Evolutionary conservation across 2,329 filamentous ascomycete genomes (phyloP).

Genomic region (Colletotrichum sp.): DNA sequence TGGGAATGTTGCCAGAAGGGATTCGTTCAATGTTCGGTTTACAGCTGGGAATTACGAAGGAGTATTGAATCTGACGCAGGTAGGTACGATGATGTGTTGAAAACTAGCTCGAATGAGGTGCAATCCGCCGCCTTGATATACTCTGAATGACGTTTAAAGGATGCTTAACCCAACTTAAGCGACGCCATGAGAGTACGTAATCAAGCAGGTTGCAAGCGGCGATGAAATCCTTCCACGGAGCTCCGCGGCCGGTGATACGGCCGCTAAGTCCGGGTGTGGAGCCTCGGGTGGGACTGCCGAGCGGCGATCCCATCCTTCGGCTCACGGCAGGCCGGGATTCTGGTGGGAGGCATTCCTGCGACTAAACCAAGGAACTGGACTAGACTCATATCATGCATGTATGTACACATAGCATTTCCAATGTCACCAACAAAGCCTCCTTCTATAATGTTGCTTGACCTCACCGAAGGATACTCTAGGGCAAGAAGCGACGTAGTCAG

Average conservation of each 20-base stretch:
- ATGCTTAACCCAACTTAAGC: rapidly evolving
- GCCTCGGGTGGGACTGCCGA: neutral
- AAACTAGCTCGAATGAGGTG: rapidly evolving
- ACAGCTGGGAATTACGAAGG: rapidly evolving
- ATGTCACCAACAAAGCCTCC: no score
- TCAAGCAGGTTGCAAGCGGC: neutral
- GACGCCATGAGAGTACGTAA: neutral
- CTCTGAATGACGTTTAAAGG: neutral
- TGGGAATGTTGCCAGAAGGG: rapidly evolving
- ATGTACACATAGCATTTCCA: no score
- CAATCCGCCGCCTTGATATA: neutral
- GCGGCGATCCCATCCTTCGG: neutral
- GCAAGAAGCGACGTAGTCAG: no score
- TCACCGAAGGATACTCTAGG: no score
- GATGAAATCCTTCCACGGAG: neutral
- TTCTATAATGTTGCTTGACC: no score
- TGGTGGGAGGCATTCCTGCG: rapidly evolving
- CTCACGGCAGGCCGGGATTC: rapidly evolving
- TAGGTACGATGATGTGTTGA: neutral
- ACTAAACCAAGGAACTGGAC: no score
- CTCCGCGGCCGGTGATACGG: neutral
- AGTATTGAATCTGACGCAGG: neutral
- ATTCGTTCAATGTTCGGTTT: rapidly evolving
- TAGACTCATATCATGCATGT: no score
- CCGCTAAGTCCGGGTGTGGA: neutral